Base-by-base conservation (phyloP, 2,329 filamentous ascomycete genomes). In the Penicillium sp. region DNA sequence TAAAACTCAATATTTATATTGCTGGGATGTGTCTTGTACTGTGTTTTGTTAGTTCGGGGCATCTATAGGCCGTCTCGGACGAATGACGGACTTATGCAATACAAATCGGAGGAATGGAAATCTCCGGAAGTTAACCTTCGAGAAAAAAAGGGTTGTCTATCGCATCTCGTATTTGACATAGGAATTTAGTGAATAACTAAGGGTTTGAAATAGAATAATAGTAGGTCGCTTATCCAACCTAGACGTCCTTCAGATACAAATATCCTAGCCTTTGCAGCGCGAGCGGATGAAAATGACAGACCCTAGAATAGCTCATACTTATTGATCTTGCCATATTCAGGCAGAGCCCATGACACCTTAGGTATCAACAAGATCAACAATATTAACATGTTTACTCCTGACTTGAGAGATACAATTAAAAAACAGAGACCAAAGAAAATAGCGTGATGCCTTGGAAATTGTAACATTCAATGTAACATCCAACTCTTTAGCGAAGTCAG, bases 321-420 rank as follows among this genome's bases (percentile, higher is more conserved):
- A 39, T 39, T 8, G 16, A 38, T 49, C 53, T 55, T 60, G 26
- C 52, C 42, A 55, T 57, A 63, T 22, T 61, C 59, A 22, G 61
- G 60, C 3, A 66, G 14, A 52, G 63, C 64, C 63, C 59, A 69
- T 13, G 16, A 37, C 32, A 26, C 46, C 34, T 38, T 4, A 38
- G 46, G 34, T 18, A 16, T 26, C 10, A 34, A 42, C 18, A n/a
- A n/a, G n/a, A n/a, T n/a, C n/a, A n/a, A n/a, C n/a, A n/a, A n/a
- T n/a, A n/a, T n/a, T n/a, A n/a, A n/a, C n/a, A n/a, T 42, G 9
- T 34, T 42, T 18, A 44, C 40, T 18, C 29, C 26, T n/a, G 26
- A 29, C 29, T 31, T 5, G 11, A 31, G 29, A 31, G 40, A 43
- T 14, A 13, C 8, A 8, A 5, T 1, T 4, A 32, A 1, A 34